phyloP scores from a whole-genome alignment of 805 yeast species.

The Candida takata region DNA sequence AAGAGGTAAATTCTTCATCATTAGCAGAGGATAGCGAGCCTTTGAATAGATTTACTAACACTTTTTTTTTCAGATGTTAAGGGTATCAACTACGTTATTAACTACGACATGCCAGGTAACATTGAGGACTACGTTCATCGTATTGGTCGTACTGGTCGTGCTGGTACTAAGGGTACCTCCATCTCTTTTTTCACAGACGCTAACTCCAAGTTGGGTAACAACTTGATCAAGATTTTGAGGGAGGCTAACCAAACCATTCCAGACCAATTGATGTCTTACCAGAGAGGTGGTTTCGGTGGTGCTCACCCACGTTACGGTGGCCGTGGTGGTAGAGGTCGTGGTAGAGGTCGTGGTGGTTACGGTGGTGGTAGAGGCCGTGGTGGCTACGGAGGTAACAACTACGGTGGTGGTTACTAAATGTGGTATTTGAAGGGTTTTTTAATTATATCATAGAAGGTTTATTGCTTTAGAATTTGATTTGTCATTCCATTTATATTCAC shows the following conservation, averaged over 20 bases:
- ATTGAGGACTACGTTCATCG: conserved; percentile 98
- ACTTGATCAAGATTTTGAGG: conserved; percentile 79
- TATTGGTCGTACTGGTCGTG: conserved; percentile 96
- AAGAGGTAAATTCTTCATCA: not conserved
- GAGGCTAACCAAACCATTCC: conserved; percentile 95
- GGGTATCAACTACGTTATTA: conserved; percentile 89
- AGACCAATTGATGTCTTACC: conserved; percentile 68
- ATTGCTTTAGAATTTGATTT: no score
- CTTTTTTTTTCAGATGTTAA: conserved; percentile 67
- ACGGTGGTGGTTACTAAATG: not conserved
- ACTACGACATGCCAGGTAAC: conserved; percentile 96
- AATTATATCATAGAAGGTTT: no score
- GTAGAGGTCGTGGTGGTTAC: conserved; percentile 22
- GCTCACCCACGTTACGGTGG: conserved; percentile 39
- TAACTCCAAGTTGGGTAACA: conserved; percentile 84
- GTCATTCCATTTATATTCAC: no score
- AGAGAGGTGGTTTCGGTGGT: conserved; percentile 68
- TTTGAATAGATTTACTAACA: not conserved
- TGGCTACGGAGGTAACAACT: conserved; percentile 10
- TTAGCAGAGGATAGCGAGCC: not conserved
- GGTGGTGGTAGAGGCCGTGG: conserved; percentile 14
- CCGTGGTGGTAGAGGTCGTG: conserved; percentile 33
- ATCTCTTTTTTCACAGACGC: conserved; percentile 87
- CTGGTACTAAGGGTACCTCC: conserved; percentile 94
- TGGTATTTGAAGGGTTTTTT: no score